phyloP scores from a whole-genome alignment of 306 rosid genomes.

The Rubus parviflorus region DNA sequence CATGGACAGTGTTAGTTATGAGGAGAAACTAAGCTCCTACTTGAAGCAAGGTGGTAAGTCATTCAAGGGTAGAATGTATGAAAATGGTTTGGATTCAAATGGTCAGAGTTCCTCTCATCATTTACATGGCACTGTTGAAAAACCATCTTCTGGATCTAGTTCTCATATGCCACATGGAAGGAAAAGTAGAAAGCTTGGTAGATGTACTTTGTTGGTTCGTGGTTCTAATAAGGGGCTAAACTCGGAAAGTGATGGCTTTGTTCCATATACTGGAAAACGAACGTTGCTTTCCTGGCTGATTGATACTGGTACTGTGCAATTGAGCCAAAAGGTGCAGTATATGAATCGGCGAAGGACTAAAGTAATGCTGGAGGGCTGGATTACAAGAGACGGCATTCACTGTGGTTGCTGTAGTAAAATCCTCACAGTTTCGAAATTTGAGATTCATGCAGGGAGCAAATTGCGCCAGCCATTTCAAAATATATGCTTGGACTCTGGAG shows the following conservation, averaged over 20 bases:
- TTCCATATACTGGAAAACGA: slow-evolving; percentile 88
- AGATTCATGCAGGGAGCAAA: slow-evolving; percentile 95
- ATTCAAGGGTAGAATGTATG: slow-evolving; percentile 58
- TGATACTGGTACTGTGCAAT: slow-evolving; percentile 72
- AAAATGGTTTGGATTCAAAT: slow-evolving; percentile 52
- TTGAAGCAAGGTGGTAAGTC: slow-evolving; percentile 78
- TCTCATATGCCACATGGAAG: slow-evolving; percentile 60
- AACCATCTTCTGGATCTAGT: slow-evolving; percentile 46
- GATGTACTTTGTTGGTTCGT: slow-evolving; percentile 83
- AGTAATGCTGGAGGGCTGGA: slow-evolving; percentile 91
- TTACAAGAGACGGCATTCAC: slow-evolving; percentile 91
- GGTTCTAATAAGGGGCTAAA: slow-evolving; percentile 63
- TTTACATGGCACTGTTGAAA: slow-evolving; percentile 41
- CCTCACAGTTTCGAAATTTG: slow-evolving; percentile 87
- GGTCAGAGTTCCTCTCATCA: slow-evolving; percentile 42
- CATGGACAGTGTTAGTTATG: slow-evolving; percentile 71
- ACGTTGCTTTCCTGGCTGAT: slow-evolving; percentile 93
- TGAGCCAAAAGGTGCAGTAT: slow-evolving; percentile 88
- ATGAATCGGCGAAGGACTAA: slow-evolving; percentile 74
- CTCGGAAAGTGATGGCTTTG: slow-evolving; percentile 78
- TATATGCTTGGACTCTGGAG: slow-evolving; percentile 85
- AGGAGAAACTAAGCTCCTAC: slow-evolving; percentile 82
- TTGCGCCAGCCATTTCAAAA: slow-evolving; percentile 89
- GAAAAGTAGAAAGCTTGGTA: slow-evolving; percentile 70
- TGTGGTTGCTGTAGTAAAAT: slow-evolving; percentile 97